These are phyloP conservation scores for Eucalyptus sp. DNA, from an alignment of 345 rosid species.

Conservation along the genomic window DNA sequence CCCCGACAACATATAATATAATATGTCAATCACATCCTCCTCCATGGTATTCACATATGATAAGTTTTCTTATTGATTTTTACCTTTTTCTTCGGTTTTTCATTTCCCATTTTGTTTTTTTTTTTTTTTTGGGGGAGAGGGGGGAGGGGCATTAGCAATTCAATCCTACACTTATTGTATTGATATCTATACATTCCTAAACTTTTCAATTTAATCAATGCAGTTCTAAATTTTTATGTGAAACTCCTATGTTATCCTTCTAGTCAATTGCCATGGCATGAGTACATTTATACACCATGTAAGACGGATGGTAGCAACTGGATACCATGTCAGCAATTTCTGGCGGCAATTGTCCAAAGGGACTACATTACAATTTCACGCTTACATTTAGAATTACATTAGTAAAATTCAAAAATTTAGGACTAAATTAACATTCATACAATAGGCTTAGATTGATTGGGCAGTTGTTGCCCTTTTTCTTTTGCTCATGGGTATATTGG, in stretches of 20 bases:
- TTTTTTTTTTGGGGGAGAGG: background rate
- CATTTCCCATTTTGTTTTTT: background rate
- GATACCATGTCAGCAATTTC: background rate
- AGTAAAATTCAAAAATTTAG: too few relatives aligned
- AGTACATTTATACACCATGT: too few relatives aligned
- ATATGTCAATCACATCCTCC: background rate
- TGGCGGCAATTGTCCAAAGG: background rate
- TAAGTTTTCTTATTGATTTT: background rate
- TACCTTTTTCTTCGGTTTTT: background rate
- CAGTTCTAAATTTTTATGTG: background rate
- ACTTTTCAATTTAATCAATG: background rate
- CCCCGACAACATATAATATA: background rate
- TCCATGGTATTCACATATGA: background rate
- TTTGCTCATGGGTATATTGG: background rate
- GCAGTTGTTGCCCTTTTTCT: background rate
- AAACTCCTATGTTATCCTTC: background rate
- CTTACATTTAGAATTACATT: too few relatives aligned
- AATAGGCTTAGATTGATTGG: background rate
- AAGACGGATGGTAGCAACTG: accelerated
- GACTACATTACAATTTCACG: accelerated
- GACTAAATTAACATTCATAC: too few relatives aligned
- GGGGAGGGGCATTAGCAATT: background rate
- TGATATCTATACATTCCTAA: background rate
- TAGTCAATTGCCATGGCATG: background rate
- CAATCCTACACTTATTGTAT: background rate